Evolutionary conservation across 495 filamentous ascomycete genomes (phyloP), one percentile per base, ranked within the genome.

Genomic region (Annulohypoxylon bovei): DNA sequence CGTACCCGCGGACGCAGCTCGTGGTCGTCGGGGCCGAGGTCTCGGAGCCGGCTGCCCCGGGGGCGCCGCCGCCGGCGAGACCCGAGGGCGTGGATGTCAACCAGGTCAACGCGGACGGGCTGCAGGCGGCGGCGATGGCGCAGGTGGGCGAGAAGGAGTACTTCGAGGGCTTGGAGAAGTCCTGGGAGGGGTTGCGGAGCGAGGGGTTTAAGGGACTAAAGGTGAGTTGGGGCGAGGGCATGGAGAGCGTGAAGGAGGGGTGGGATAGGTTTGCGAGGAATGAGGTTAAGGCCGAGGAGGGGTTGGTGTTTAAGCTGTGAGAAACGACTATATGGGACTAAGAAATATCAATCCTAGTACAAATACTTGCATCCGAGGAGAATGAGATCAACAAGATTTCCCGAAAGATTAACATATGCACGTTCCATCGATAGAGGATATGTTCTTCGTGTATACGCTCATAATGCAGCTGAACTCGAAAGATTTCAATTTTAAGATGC

Each of bases 211-310:
- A 67, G n/a, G 78, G 75, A 20, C n/a, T 84, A 14, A 69, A 76
- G 46, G 59, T 87, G 16, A 67, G 75, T 8, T 83, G 80, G 81
- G 82, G 84, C 2, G 57, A 80, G 35, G 82, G 84, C 0, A 76
- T 87, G 62, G 65, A 72, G 23, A 71, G 75, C 27, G 79, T 85
- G 27, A 68, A 76, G 23, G 72, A 76, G 16, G 85, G 81, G 0
- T 87, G 85, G 85, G 78, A 83, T 28, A 67, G 55, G 44, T 68
- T 85, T 7, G 78, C 74, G 8, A 71, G 60, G 28, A 82, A 84
- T 6, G 70, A 82, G 57, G 78, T 82, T 6, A 47, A 67, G 6
- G 66, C 82, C 6, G 79, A 82, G 50, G 80, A 84, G 60, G 82
- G 80, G 20, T 70, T 84, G 27, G 78, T 85, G 1, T 87, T 81